Base-by-base conservation (phyloP, 2,329 filamentous ascomycete genomes). In the Sarocladiaceae sp. region DNA sequence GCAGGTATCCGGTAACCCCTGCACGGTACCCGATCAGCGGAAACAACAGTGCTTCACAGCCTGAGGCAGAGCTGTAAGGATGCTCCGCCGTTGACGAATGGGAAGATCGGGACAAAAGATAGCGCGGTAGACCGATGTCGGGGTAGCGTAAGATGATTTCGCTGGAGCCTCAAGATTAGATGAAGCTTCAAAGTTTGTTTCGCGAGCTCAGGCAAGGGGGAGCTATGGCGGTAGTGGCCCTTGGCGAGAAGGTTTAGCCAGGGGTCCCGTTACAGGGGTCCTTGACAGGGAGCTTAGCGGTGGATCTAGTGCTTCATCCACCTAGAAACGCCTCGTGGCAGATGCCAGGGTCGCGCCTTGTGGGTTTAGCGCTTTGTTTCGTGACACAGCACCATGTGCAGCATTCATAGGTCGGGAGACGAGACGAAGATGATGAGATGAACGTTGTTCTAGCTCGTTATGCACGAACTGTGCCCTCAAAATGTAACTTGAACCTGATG, bases 181-280 rank as follows among this genome's bases (percentile, higher is more conserved):
- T 44, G 40, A 44, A 44, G 40, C 40, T 44, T 26, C 40, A 44
- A 44, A 28, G 40, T 44, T 44, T 44, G 22, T 28, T 44, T 20
- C 28, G 23, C 13, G 22, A 44, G 40, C 15, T 44, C 4, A 12
- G 17, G 40, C 20, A 28, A 28, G 40, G n/a, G n/a, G n/a, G n/a
- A n/a, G n/a, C n/a, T n/a, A n/a, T n/a, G n/a, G n/a, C n/a, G n/a
- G n/a, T n/a, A n/a, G n/a, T n/a, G n/a, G n/a, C n/a, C n/a, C n/a
- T n/a, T n/a, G n/a, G n/a, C n/a, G n/a, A n/a, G n/a, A n/a, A n/a
- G n/a, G n/a, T n/a, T n/a, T n/a, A n/a, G n/a, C n/a, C 35, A 26
- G 7, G 40, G 40, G 23, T 44, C 40, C n/a, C 23, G 28, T 25
- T 15, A 22, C 20, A 26, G 40, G 40, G 40, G 40, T 28, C 23